Base-by-base conservation (phyloP, 345 rosid species). In the Populus tremula region DNA sequence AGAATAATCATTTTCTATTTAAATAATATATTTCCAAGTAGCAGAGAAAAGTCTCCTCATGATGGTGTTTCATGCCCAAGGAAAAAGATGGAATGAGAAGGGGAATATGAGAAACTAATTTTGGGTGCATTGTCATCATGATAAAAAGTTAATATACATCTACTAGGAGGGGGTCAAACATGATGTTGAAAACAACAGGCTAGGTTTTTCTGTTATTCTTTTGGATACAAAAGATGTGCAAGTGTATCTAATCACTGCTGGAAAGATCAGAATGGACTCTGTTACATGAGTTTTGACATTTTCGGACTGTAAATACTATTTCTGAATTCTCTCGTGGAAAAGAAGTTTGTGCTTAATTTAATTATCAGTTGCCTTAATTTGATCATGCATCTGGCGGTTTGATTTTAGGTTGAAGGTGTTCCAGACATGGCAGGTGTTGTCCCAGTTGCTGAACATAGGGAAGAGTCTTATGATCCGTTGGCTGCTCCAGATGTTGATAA, bases 401-500 rank as follows among this genome's bases (percentile, higher is more conserved):
- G 4, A 64, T 65, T 80, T 63, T 82, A 95, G 99, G 94, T 87
- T 73, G 99, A 96, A 64, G 94, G 91, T 77, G 81, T 82, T 75
- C 90, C 81, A 77, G 97, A 95, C 50, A 78, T 89, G 84, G 70
- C 82, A 1, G 93, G 91, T 83, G 88, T 80, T 45, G 83, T 86
- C 71, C 83, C 87, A 6, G 88, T 75, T 6, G 85, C 74, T 23
- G 99, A 96, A 53, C 97, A 81, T 78, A 89, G 89, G 76, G 93
- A 87, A 79, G 97, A 94, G 78, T 69, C 78, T 35, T 86, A 89
- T 67, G 98, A 95, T 82, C 99, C 99, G 56, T 74, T 88, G 86
- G 91, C 98, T 39, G 87, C 94, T 73, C 93, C 92, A 18, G 98
- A 93, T 86, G 93, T 93, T 45, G 93, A 96, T 66, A 92, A 87